Evolutionary conservation across 2,329 filamentous ascomycete genomes (phyloP).

Genomic region (Aspergillus eucalypticola): DNA sequence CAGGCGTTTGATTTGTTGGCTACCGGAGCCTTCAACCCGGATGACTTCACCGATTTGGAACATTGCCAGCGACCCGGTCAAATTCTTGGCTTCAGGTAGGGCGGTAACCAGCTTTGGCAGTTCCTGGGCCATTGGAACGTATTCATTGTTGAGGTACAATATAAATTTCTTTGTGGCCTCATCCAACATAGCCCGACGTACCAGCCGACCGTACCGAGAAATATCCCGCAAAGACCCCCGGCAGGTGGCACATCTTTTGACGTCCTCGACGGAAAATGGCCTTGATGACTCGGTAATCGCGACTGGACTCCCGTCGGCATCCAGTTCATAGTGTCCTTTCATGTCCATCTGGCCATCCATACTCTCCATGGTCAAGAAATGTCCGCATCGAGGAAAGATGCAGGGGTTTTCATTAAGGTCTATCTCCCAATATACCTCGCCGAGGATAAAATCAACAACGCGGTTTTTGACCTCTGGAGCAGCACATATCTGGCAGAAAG

Average conservation of each 20-base stretch:
- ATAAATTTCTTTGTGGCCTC: conserved; percentile 66
- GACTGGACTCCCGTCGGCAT: conserved; percentile 27
- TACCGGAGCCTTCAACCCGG: conserved; percentile 16
- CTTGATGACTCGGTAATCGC: conserved; percentile 33
- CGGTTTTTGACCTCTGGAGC: conserved; percentile 46
- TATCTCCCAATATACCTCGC: conserved; percentile 57
- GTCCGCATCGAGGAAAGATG: conserved; percentile 64
- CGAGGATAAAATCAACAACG: conserved; percentile 59
- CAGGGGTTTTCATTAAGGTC: conserved; percentile 62
- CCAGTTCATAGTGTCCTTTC: conserved; percentile 29
- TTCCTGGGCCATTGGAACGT: conserved; percentile 41
- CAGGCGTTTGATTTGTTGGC: conserved; percentile 30
- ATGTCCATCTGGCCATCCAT: conserved; percentile 65
- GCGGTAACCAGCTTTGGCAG: conserved; percentile 28
- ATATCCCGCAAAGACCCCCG: conserved; percentile 57
- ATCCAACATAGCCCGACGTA: conserved; percentile 58
- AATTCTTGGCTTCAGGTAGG: conserved; percentile 23
- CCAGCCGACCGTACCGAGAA: conserved; percentile 50
- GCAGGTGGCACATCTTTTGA: conserved; percentile 61
- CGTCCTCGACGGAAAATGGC: conserved; percentile 53
- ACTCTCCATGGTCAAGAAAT: conserved; percentile 60
- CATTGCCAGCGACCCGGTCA: not conserved
- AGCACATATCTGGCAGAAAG: conserved; percentile 60
- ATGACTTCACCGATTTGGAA: conserved; percentile 17
- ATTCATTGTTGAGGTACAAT: conserved; percentile 51